These are phyloP conservation scores for Didymella glomerata DNA, from an alignment of 2,329 filamentous ascomycete species.

Conservation along the genomic window DNA sequence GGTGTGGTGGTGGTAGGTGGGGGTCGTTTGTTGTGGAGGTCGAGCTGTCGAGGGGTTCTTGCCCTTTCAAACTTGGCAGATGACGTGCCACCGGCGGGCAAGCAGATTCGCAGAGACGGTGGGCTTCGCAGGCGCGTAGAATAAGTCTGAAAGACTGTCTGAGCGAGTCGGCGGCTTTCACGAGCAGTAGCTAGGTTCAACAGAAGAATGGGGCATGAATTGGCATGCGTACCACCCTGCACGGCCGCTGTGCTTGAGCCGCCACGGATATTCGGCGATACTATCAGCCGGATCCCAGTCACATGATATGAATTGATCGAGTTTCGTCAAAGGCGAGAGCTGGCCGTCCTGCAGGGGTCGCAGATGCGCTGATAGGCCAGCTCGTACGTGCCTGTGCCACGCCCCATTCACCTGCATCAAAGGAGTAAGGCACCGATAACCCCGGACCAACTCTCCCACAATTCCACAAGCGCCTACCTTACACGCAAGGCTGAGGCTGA, in stretches of 20 bases:
- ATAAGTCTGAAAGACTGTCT: conserved; percentile 17
- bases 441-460: background rate
- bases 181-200: conserved; percentile 30
- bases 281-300: background rate
- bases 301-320: background rate
- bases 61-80: conserved; percentile 50
- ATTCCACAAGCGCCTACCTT: background rate
- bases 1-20: conserved; percentile 33
- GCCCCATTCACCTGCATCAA: background rate
- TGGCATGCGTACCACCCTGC: conserved; percentile 28
- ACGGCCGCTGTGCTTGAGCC: conserved; percentile 9
- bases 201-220: conserved; percentile 33
- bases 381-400: background rate
- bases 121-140: conserved; percentile 5
- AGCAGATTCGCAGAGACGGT: conserved; percentile 17
- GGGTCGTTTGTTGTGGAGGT: conserved; percentile 40
- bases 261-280: background rate
- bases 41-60: conserved; percentile 47
- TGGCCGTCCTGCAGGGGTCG: background rate
- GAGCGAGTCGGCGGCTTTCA: conserved; percentile 25
- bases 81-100: conserved; percentile 44
- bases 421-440: background rate
- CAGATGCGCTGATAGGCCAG: background rate
- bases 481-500: conserved; percentile 1
- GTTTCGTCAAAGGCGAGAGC: background rate